A percentile compares a stretch with the other conserved stretches of the same genome.
Evolutionary conservation across 352 stramenopile genomes (phyloP).

Genomic region (Pythium pyrilobum): DNA sequence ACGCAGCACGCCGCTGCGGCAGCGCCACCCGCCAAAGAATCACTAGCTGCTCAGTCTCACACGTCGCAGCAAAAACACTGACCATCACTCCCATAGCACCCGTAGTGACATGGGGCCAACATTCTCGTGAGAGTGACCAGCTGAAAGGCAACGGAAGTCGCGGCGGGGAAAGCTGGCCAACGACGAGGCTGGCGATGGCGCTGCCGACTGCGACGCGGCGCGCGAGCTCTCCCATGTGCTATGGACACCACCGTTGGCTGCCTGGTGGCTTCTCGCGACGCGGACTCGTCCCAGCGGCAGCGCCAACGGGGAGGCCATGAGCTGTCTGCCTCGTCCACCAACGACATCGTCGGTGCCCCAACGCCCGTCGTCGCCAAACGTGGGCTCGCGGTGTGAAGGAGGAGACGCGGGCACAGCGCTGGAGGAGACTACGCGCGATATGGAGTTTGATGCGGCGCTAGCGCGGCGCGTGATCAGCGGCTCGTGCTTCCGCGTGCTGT

Average conservation of each 20-base stretch:
- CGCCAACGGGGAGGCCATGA: too few relatives aligned
- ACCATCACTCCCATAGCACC: background rate
- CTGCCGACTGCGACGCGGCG: too few relatives aligned
- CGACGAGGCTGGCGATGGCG: too few relatives aligned
- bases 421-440: too few relatives aligned
- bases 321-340: background rate
- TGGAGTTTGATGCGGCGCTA: too few relatives aligned
- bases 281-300: too few relatives aligned
- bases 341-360: background rate
- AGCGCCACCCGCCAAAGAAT: background rate
- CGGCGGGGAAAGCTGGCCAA: background rate
- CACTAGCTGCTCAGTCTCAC: background rate
- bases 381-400: background rate
- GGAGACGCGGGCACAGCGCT: background rate
- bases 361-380: too few relatives aligned
- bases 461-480: constrained; percentile 8
- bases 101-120: background rate
- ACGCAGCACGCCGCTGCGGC: background rate
- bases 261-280: background rate
- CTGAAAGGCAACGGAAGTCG: background rate
- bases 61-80: background rate
- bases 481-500: constrained; percentile 45
- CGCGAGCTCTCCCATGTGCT: too few relatives aligned
- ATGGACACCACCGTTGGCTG: background rate
- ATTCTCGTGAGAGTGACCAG: background rate